Evolutionary conservation across 2,329 filamentous ascomycete species (phyloP), one percentile per base, ranked within the genome.

Genomic region (Diplocarpon rosae): DNA sequence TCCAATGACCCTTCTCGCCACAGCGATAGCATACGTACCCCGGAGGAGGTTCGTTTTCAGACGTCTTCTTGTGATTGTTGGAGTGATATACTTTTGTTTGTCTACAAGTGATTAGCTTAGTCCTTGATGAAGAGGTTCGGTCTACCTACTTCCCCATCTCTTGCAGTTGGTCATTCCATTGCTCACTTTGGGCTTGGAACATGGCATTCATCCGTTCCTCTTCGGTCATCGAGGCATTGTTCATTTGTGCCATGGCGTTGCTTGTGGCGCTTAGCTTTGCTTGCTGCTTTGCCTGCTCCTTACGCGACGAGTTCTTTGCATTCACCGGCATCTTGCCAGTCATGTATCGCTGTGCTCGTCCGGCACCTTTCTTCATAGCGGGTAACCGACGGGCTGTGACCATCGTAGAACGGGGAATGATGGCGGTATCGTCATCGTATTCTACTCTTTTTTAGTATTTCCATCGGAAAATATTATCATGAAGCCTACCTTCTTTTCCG

Each of bases 1-100:
- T 98, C 90, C 90, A 98, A 64, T 98, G 92, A n/a, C 89, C 92
- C 68, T 95, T 95, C 64, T 95, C 84, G 50, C 88, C 85, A 65
- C 92, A 98, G 39, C 92, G 83, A 63, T 95, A 95, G 67, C 92
- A 98, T 50, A 95, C 83, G 64, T 98, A 98, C 42, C 89, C 89
- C 42, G 85, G 83, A 1, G 92, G 92, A 2, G 92, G 89, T 37
- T 92, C 87, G 60, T 95, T 89, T 56, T 94, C 89, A 3, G 92
- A 92, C 24, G 94, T 84, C 52, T 85, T 85, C 56, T 63, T 65
- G 53, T 79, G 73, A 59, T 66, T 61, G 11, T 75, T 75, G 16
- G 72, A 66, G 55, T 79, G 76, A 59, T 73, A 72, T 3, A 81
- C 72, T 30, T 77, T 76, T 20, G 74, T 73, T 70, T 82, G 77